Conservation (phyloP, 2,329 filamentous ascomycete species). For the Ophiostoma sp. region DNA sequence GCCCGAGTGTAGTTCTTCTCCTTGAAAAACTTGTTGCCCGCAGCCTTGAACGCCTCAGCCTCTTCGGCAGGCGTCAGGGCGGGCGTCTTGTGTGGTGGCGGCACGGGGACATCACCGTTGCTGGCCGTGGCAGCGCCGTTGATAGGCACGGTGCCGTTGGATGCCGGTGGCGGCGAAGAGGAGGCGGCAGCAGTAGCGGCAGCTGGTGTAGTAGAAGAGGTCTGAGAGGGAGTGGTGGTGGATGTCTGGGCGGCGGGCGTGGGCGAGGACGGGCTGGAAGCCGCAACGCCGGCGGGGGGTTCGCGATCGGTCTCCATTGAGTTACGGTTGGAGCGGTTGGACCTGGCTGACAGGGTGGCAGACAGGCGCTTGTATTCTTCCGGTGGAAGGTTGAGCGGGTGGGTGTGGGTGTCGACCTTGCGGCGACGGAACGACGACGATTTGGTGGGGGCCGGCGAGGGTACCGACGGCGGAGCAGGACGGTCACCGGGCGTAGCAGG, state of each 20-base stretch:
- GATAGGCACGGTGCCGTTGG: conserved; percentile 44
- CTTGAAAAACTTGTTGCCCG: conserved; percentile 96
- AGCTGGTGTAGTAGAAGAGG: not conserved
- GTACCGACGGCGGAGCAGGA: not conserved
- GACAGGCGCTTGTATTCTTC: conserved; percentile 78
- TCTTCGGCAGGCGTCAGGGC: conserved; percentile 64
- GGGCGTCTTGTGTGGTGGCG: conserved; percentile 66
- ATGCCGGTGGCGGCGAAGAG: conserved; percentile 7
- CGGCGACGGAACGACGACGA: conserved; percentile 44
- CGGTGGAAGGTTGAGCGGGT: conserved; percentile 84
- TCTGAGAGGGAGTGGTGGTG: not conserved
- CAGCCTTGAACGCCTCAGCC: conserved; percentile 84
- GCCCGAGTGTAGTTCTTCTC: conserved; percentile 82
- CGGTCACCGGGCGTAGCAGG: not conserved
- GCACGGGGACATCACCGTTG: conserved; percentile 47
- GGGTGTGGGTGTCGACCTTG: conserved; percentile 63
- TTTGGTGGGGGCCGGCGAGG: conserved; percentile 34
- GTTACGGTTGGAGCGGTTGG: conserved; percentile 55
- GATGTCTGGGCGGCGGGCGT: conserved; percentile 34
- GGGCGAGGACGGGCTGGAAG: conserved; percentile 34
- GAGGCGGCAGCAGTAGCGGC: not conserved
- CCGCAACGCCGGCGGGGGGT: conserved; percentile 38
- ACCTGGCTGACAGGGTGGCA: conserved; percentile 33
- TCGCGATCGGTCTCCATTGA: conserved; percentile 77
- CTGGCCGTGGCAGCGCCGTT: conserved; percentile 38